Evolutionary conservation across 441 rosid genomes (phyloP), one percentile per base, ranked within the genome.

Genomic region (Bruguiera hainesii): DNA sequence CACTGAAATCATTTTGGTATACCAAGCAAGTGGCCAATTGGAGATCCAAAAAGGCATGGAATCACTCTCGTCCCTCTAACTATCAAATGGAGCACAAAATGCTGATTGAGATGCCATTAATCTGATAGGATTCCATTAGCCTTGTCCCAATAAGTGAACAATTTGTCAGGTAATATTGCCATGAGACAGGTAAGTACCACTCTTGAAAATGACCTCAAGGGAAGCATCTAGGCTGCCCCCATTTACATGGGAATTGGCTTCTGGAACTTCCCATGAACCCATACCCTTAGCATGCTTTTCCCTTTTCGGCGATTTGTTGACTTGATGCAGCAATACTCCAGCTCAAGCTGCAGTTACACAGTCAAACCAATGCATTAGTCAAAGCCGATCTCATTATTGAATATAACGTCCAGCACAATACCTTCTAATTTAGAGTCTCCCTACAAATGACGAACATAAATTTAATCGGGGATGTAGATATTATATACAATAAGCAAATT

Each of bases 181-280:
- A 0, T 13, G 48, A 3, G 16, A 42, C 48, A 42, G 3, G 0
- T 42, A 3, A 11, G 18, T 42, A 11, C 48, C 48, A 11, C 18
- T 42, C 16, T 42, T 42, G 48, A 42, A 13, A 42, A 42, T 42
- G 16, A 11, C 18, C 48, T 11, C 4, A 42, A 42, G 1, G 15
- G 18, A 61, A 46, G 55, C 61, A 33, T 48, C 60, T 70, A 13
- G 15, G 29, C 56, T 5, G 35, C 68, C 31, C 60, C 52, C 60
- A 73, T 61, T 75, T 6, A 31, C 15, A 13, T 13, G 48, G 48
- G 48, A 42, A 11, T 2, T 4, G 96, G 91, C 76, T 84, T 91
- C 77, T 79, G 83, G 80, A 90, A 93, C 85, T 93, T 91, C 75
- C 91, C 98, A 50, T 93, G 98, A 61, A 91, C 89, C 97, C 95